Evolutionary conservation across 1,284 basidiomycete species (phyloP), one percentile per base, ranked within the genome.

Genomic region (Sanghuangporus baumii): DNA sequence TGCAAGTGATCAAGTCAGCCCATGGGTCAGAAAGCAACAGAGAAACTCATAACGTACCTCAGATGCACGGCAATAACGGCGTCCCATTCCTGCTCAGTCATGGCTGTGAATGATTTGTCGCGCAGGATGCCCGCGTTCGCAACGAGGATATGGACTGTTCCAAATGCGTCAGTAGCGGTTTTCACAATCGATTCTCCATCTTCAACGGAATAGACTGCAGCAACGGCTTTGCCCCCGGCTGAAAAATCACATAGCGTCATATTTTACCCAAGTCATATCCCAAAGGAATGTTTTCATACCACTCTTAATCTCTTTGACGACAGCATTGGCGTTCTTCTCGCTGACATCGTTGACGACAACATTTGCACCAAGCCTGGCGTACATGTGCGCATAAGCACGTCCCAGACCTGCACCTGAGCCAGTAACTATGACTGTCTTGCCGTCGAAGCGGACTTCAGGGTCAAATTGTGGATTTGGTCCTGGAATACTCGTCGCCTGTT

Each of bases 341-440:
- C 82, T 93, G 62, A 99, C 89, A 73, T 99, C 97, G 74, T 99
- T 99, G 65, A 99, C 87, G 48, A 99, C 93, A 40, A 99, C 93
- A 71, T 98, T 98, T 23, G 94, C 96, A 37, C 97, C 97, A 4
- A 96, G 84, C 66, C 84, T 87, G 48, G 83, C 93, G 71, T 92
- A 99, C 88, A 97, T 92, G 62, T 89, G 80, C 0, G 97, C 93
- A 73, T 99, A 98, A 4, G 88, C 86, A 54, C 95, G 88, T 31
- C 97, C 97, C 38, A 99, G 87, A 62, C 95, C 96, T 37, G 89
- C 91, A 48, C 95, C 95, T 14, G 94, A 91, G 58, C 97, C 97
- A 2, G 97, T 99, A 70, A 99, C 84, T 68, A 99, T 88, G 63
- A 93, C 93, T 3, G 95, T 98, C 80, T 98, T 88, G 54, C 87